Conservation (phyloP, 257 asterid species). For the Apocynum venetum region DNA sequence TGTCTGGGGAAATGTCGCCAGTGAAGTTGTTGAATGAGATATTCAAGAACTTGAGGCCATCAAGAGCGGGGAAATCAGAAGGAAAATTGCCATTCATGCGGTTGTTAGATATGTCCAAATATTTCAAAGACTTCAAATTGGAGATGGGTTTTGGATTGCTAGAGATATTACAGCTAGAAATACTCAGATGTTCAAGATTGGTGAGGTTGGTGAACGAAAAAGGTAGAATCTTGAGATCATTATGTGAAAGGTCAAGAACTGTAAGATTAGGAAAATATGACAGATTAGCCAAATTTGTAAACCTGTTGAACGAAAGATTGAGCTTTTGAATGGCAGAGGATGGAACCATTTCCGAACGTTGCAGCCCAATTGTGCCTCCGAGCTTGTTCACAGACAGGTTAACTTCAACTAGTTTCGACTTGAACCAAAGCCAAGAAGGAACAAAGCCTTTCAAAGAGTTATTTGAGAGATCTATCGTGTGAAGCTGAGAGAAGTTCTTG, state of each 20-base stretch:
- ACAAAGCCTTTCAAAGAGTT: slow-evolving; percentile 64
- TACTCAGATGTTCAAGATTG: slow-evolving; percentile 47
- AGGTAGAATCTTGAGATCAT: slow-evolving; percentile 41
- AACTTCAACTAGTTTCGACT: slow-evolving; percentile 47
- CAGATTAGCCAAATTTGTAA: slow-evolving; percentile 44
- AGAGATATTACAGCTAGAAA: slow-evolving; percentile 60
- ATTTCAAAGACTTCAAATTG: slow-evolving; percentile 32
- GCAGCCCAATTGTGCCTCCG: slow-evolving; percentile 55
- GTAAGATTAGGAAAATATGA: slow-evolving; percentile 38
- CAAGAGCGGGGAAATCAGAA: slow-evolving; percentile 53
- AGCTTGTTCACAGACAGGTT: slow-evolving; percentile 62
- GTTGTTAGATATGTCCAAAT: slow-evolving; percentile 58
- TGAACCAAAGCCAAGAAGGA: slow-evolving; percentile 51
- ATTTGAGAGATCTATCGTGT: slow-evolving; percentile 61
- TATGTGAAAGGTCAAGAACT: slow-evolving; percentile 57
- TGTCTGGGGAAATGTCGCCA: slow-evolving; percentile 33
- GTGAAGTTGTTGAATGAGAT: slow-evolving; percentile 68
- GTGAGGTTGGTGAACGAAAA: slow-evolving; percentile 55
- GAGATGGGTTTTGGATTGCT: slow-evolving; percentile 50
- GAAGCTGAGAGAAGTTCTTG: slow-evolving; percentile 56
- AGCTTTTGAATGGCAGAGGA: slow-evolving; percentile 32
- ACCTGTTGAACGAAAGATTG: slow-evolving; percentile 73
- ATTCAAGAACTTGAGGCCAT: slow-evolving; percentile 49
- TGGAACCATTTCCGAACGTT: slow-evolving; percentile 11
- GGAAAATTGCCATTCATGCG: slow-evolving; percentile 57